phyloP scores from a whole-genome alignment of 768 basidiomycete species.

The Kwoniella dejecticola region DNA sequence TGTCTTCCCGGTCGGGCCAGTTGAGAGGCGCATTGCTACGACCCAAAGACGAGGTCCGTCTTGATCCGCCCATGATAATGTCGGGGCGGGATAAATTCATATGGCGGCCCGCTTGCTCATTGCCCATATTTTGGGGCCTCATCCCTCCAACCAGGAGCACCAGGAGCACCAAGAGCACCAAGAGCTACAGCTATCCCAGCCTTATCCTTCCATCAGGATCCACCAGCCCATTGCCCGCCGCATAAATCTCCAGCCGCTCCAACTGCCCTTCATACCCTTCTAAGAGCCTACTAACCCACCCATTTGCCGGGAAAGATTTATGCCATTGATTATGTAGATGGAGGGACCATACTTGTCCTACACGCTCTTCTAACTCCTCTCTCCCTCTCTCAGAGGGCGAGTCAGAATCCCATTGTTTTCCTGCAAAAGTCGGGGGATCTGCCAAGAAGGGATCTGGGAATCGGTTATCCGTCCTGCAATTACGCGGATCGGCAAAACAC shows the following conservation, averaged over 20 bases:
- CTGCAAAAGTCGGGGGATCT: slow-evolving; percentile 66
- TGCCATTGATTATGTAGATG: slow-evolving; percentile 97
- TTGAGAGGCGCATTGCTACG: no score
- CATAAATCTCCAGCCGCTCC: slow-evolving; percentile 33
- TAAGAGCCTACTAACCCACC: slow-evolving; percentile 84
- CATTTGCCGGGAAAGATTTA: slow-evolving; percentile 75
- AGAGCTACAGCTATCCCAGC: background rate
- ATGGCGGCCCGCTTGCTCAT: no score
- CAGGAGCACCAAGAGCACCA: no score
- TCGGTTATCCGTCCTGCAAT: slow-evolving; percentile 88
- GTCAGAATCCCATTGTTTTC: slow-evolving; percentile 62
- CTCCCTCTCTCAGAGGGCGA: slow-evolving; percentile 30
- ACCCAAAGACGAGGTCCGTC: no score
- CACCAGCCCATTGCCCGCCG: slow-evolving; percentile 7
- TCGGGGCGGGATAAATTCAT: no score
- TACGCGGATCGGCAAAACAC: slow-evolving; percentile 89
- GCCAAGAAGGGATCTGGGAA: slow-evolving; percentile 83
- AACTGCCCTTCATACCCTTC: slow-evolving; percentile 41
- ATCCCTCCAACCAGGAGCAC: no score
- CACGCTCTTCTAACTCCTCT: slow-evolving; percentile 63
- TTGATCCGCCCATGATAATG: no score
- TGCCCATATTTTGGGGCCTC: no score
- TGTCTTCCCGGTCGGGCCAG: no score
- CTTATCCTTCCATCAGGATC: slow-evolving; percentile 5
- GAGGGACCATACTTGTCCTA: slow-evolving; percentile 69